Evolutionary conservation across 1,139 yeast species (phyloP).

Genomic region (Blastobotrys capitulatus): DNA sequence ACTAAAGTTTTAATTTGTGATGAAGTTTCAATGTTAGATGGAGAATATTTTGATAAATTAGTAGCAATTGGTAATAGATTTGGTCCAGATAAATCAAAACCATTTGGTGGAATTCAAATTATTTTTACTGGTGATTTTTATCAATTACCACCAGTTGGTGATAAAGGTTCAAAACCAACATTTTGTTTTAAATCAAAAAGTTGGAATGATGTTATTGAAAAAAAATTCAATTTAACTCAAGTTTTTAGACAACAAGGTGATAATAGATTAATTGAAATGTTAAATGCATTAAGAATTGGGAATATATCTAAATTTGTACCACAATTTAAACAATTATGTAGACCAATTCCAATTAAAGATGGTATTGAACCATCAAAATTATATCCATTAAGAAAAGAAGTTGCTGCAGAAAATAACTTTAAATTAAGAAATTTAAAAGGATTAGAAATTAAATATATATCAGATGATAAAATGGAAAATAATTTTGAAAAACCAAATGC

Average conservation of each 20-base stretch:
- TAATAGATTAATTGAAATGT: conserved; percentile 65
- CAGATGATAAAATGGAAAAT: background rate
- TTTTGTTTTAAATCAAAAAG: conserved; percentile 76
- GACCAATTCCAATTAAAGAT: conserved; percentile 46
- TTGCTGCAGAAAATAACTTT: conserved; percentile 56
- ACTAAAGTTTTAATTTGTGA: conserved; percentile 67
- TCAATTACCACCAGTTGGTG: conserved; percentile 75
- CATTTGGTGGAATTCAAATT: conserved; percentile 78
- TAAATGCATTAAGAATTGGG: conserved; percentile 71
- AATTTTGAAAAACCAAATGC: background rate
- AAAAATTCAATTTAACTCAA: conserved; percentile 51
- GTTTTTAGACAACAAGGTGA: conserved; percentile 95
- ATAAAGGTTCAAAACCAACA: conserved; percentile 21
- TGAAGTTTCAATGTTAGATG: conserved; percentile 82
- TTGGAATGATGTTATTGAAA: conserved; percentile 59
- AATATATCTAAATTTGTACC: conserved; percentile 43
- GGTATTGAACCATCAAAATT: conserved; percentile 79
- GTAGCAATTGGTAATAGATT: conserved; percentile 58
- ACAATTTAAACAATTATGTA: conserved; percentile 37
- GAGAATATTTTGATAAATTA: conserved; percentile 56
- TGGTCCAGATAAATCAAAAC: conserved; percentile 52
- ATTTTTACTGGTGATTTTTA: conserved; percentile 79
- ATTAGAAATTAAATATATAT: conserved; percentile 29
- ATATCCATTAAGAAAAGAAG: conserved; percentile 71
- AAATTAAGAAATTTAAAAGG: conserved; percentile 48